Base-by-base conservation (phyloP, 768 basidiomycete species). In the Suillus americanus region DNA sequence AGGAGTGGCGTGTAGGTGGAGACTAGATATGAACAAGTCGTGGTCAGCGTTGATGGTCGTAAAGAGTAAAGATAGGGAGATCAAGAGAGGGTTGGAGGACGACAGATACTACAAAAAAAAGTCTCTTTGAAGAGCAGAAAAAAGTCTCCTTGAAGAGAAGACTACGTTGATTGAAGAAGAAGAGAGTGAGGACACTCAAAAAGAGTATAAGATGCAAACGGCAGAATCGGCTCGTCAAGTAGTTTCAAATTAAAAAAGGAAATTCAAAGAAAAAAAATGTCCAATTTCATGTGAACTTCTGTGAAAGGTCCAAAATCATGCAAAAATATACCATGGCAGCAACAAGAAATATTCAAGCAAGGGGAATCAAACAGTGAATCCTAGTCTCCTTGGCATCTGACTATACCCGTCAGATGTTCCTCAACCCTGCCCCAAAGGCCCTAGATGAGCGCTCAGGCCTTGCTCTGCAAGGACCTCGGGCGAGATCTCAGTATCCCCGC, bases 31-130 rank as follows among this genome's bases (percentile, higher is more conserved):
- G 67, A 73, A 70, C 51, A 66, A 65, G 66, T 79, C 78, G 78
- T 79, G 70, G 81, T 79, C 70, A 76, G 73, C 76, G 78, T 80
- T 68, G 70, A 71, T 45, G 65, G 74, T 79, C 75, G 75, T 73
- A 68, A 73, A 65, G 55, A 62, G 66, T 72, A 72, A 64, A 66
- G 71, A 63, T 61, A 64, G 64, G 71, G 60, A 66, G 62, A 62
- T 68, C 43, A 54, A 70, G 73, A 73, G 2, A 72, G 67, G 60
- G 45, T 38, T 53, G 60, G 62, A 60, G 62, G 55, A 70, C 70
- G 71, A 73, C 68, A 66, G 67, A 14, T 71, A 67, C 53, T 35
- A 54, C 40, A 23, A 13, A 57, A 64, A 43, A 63, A 68, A 48
- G 41, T 4, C 43, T 46, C 45, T 9, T n/a, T n/a, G 45, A 53